A percentile compares a stretch with the other conserved stretches of the same genome.
Evolutionary conservation across 768 basidiomycete species (phyloP).

Genomic region (Podaxis carcinomalis): DNA sequence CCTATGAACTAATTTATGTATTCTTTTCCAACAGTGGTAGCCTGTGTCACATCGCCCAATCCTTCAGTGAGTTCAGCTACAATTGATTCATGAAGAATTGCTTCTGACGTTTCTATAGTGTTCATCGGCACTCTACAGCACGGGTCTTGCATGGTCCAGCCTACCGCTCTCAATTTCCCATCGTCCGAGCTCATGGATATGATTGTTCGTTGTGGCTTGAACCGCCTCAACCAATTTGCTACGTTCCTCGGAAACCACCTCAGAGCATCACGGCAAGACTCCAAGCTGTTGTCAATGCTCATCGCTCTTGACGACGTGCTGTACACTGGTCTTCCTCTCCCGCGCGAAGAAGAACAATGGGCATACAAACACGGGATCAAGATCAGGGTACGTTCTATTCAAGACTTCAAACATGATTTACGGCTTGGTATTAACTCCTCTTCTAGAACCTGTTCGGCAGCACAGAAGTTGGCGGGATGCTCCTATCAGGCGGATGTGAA

Average conservation of each 20-base stretch:
- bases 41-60: conserved; percentile 81
- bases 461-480: conserved; percentile 75
- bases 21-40: conserved; percentile 52
- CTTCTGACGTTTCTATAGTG: conserved; percentile 40
- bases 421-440: conserved; percentile 20
- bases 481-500: conserved; percentile 56
- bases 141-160: conserved; percentile 69
- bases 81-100: conserved; percentile 20
- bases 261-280: conserved; percentile 51
- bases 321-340: conserved; percentile 61
- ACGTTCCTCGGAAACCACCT: conserved; percentile 66
- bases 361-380: conserved; percentile 60
- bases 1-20: conserved; percentile 28
- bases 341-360: conserved; percentile 68
- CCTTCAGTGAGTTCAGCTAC: conserved; percentile 53
- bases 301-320: conserved; percentile 57
- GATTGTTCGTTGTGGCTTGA: conserved; percentile 63
- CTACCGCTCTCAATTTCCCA: conserved; percentile 59
- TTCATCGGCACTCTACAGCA: conserved; percentile 68
- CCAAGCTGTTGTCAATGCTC: conserved; percentile 57
- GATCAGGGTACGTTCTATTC: conserved; percentile 46
- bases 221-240: conserved; percentile 73
- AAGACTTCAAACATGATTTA: conserved; percentile 11
- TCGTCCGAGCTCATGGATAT: conserved; percentile 69
- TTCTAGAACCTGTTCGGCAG: conserved; percentile 73